These are phyloP conservation scores for Acanthamoeba divionensis DNA, from an alignment of 208 protist species.

Conservation along the genomic window DNA sequence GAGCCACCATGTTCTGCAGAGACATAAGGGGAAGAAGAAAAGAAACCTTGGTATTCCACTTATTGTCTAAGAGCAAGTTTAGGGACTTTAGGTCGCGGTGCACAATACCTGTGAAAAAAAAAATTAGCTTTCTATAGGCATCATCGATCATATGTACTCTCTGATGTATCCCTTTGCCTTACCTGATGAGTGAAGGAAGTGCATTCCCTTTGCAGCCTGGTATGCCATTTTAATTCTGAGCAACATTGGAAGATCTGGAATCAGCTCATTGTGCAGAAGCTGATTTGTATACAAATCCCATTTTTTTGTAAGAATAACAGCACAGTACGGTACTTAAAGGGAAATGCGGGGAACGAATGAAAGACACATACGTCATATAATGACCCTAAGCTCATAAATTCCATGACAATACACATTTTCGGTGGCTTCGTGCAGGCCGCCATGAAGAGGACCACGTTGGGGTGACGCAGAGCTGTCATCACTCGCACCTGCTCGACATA, in stretches of 20 bases:
- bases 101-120: neutral
- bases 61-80: neutral
- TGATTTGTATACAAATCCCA: too few relatives aligned
- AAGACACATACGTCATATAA: neutral
- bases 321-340: neutral
- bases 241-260: neutral
- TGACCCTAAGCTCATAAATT: neutral
- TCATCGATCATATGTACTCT: too few relatives aligned
- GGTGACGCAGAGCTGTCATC: neutral
- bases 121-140: neutral
- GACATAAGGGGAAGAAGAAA: too few relatives aligned
- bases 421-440: neutral
- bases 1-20: neutral
- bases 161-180: too few relatives aligned
- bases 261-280: slow-evolving; percentile 21
- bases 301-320: neutral
- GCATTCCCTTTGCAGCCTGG: slow-evolving; percentile 14
- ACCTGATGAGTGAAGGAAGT: slow-evolving; percentile 33
- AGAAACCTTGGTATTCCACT: neutral
- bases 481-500: neutral
- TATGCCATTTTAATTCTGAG: neutral
- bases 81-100: neutral
- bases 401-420: slow-evolving; percentile 9
- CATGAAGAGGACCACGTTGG: slow-evolving; percentile 34
- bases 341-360: too few relatives aligned